Evolutionary conservation across 768 basidiomycete species (phyloP).

Genomic region (Leccinum variicolor): DNA sequence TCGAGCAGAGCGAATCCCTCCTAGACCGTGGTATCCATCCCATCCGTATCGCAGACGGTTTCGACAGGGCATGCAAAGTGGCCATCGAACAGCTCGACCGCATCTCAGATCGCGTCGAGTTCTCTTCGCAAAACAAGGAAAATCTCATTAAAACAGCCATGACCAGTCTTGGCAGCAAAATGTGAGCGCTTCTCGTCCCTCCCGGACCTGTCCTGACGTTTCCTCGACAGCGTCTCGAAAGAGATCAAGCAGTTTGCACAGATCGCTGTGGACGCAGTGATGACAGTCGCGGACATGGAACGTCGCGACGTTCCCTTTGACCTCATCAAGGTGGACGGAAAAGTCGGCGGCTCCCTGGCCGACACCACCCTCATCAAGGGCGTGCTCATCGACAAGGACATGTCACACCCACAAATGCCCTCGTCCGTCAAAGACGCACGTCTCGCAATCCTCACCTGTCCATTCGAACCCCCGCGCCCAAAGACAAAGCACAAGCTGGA

Average conservation of each 20-base stretch:
- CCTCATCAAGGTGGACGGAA: slow-evolving; percentile 98
- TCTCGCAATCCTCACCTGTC: slow-evolving; percentile 96
- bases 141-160: slow-evolving; percentile 93
- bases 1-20: slow-evolving; percentile 93
- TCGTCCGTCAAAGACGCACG: slow-evolving; percentile 81
- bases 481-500: slow-evolving; percentile 99
- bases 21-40: slow-evolving; percentile 99
- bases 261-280: slow-evolving; percentile 96
- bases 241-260: slow-evolving; percentile 93
- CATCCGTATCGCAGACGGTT: slow-evolving; percentile 98
- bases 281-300: slow-evolving; percentile 92
- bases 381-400: slow-evolving; percentile 99
- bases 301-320: slow-evolving; percentile 96
- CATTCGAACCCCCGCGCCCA: slow-evolving; percentile 97
- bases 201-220: slow-evolving; percentile 1
- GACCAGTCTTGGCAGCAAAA: slow-evolving; percentile 97
- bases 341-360: slow-evolving; percentile 94
- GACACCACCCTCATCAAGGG: slow-evolving; percentile 95
- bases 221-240: slow-evolving; percentile 79
- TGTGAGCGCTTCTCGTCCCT: slow-evolving; percentile 46
- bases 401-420: slow-evolving; percentile 99
- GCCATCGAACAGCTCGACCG: slow-evolving; percentile 88
- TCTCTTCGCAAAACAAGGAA: slow-evolving; percentile 73
- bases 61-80: slow-evolving; percentile 89
- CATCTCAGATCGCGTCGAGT: slow-evolving; percentile 88